Conservation (phyloP, 163 green algal species). For the Chlorella variabilis region DNA sequence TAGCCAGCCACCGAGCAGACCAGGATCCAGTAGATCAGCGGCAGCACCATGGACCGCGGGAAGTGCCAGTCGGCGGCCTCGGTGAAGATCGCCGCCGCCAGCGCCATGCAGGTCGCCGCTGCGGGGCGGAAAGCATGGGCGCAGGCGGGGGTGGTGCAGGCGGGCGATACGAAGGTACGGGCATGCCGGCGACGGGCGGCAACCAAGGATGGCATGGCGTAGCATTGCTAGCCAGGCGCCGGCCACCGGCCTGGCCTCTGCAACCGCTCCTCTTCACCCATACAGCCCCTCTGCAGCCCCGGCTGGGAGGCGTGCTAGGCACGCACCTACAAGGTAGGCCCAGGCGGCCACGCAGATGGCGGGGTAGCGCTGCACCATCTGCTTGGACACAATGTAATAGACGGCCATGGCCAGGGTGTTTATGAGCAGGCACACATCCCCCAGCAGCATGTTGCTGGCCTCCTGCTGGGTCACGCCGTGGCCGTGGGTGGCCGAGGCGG, state of each 20-base stretch:
- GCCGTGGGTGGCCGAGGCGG: background rate
- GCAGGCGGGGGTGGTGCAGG: no score
- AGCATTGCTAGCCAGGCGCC: no score
- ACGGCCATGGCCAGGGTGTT: constrained; percentile 69
- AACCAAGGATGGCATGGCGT: no score
- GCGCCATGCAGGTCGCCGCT: constrained; percentile 65
- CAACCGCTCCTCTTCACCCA: no score
- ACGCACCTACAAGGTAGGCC: constrained; percentile 44
- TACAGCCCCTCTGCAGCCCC: no score
- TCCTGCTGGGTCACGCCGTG: background rate
- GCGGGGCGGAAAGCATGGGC: background rate
- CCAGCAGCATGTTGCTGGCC: constrained; percentile 54
- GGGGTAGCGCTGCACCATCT: constrained; percentile 38
- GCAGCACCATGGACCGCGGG: constrained; percentile 47
- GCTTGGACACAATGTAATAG: constrained; percentile 69
- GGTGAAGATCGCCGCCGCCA: constrained; percentile 55
- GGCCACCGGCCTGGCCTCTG: no score
- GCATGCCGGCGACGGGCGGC: no score
- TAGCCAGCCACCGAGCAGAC: constrained; percentile 76
- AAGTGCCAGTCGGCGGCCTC: constrained; percentile 57
- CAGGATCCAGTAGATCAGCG: constrained; percentile 74
- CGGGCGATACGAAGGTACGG: no score
- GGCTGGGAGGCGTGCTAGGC: no score
- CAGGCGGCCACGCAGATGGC: constrained; percentile 45
- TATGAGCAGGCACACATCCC: constrained; percentile 63